These are phyloP conservation scores for Boletus subparvulus DNA, from an alignment of 768 basidiomycete species.

Conservation along the genomic window DNA sequence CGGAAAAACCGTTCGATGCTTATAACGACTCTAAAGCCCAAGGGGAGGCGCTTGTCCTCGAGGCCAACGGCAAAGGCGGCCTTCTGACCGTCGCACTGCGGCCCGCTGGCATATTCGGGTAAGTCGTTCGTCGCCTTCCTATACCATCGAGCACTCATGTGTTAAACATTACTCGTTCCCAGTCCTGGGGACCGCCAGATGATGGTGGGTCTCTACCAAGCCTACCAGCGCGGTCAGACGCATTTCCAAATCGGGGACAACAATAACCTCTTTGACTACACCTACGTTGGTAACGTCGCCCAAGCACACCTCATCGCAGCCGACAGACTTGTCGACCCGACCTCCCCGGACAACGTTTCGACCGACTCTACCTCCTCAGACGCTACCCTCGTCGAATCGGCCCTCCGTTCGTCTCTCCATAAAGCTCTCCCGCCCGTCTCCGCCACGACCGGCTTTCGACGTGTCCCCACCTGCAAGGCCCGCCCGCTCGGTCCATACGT, in stretches of 20 bases:
- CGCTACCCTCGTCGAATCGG: conserved; percentile 40
- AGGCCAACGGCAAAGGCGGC: conserved; percentile 82
- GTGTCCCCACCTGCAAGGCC: conserved; percentile 75
- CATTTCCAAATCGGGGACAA: conserved; percentile 94
- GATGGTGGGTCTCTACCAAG: conserved; percentile 75
- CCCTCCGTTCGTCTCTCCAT: conserved; percentile 42
- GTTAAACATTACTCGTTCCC: neutral
- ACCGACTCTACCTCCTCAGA: conserved; percentile 23
- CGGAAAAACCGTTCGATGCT: conserved; percentile 75
- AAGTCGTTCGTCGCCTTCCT: conserved; percentile 23
- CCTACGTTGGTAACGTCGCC: conserved; percentile 94
- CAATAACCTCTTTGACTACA: conserved; percentile 92
- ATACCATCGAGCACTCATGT: conserved; percentile 2
- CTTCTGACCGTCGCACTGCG: conserved; percentile 87
- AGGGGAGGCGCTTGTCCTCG: conserved; percentile 80
- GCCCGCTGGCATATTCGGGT: conserved; percentile 97
- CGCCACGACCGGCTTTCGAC: conserved; percentile 59
- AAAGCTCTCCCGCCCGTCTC: conserved; percentile 60
- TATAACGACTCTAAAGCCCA: conserved; percentile 95
- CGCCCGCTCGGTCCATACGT: conserved; percentile 84
- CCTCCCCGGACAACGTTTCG: conserved; percentile 35
- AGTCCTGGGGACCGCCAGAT: conserved; percentile 92
- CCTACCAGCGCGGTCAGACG: conserved; percentile 78
- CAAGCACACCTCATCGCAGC: conserved; percentile 92
- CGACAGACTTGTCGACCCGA: conserved; percentile 67